These are phyloP conservation scores for Paradendryphiella salina DNA, from an alignment of 2,329 filamentous ascomycete genomes.

Conservation along the genomic window DNA sequence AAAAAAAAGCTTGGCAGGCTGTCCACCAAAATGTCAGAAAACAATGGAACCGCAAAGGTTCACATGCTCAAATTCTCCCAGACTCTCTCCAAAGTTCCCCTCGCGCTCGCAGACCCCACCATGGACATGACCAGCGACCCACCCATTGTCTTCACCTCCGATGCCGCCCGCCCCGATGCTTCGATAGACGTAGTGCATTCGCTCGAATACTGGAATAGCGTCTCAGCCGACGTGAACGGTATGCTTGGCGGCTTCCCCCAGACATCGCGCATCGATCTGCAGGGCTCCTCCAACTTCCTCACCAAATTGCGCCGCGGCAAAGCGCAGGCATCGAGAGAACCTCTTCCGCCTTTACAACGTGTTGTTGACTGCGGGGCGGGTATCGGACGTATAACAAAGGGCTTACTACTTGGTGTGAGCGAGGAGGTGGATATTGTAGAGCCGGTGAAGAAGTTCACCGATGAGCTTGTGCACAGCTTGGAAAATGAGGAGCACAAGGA, in stretches of 20 bases:
- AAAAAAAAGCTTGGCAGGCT: not conserved
- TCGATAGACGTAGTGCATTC: constrained; percentile 51
- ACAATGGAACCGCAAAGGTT: not conserved
- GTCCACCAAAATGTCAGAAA: not conserved
- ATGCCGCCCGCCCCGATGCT: constrained; percentile 45
- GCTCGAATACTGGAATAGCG: constrained; percentile 57
- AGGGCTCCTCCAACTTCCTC: constrained; percentile 70
- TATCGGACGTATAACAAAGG: constrained; percentile 81
- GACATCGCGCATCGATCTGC: constrained; percentile 71
- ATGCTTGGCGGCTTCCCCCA: constrained; percentile 78
- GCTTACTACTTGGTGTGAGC: constrained; percentile 72
- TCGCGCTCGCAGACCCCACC: not conserved
- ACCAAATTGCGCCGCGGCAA: constrained; percentile 59
- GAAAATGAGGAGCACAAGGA: constrained; percentile 24
- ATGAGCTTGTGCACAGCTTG: constrained; percentile 52
- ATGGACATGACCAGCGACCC: constrained; percentile 39
- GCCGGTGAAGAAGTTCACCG: constrained; percentile 80
- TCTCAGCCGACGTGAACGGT: constrained; percentile 63
- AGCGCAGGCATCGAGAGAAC: constrained; percentile 25
- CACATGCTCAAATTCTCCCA: constrained; percentile 6
- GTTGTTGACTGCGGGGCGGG: constrained; percentile 67
- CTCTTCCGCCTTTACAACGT: constrained; percentile 41
- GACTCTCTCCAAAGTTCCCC: constrained; percentile 2
- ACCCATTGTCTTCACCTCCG: constrained; percentile 21
- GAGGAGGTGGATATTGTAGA: constrained; percentile 79